Base-by-base conservation (phyloP, 169 alveolate species). In the Cryptosporidium parvum region DNA sequence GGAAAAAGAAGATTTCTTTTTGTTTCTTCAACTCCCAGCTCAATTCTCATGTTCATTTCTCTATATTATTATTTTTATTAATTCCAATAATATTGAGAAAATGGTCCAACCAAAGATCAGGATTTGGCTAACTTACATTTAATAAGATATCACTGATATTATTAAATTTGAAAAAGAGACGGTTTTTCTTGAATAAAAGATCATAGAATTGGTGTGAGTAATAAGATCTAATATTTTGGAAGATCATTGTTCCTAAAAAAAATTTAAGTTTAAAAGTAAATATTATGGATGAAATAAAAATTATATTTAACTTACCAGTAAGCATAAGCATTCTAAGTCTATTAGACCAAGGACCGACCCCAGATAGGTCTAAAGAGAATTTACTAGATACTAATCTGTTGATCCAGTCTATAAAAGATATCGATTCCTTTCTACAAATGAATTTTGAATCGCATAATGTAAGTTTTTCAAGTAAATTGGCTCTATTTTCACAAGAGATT, bases 321-420 rank as follows among this genome's bases (percentile, higher is more conserved):
- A 75, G 44, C 37, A 75, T n/a, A n/a, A 75, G 59, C 16, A 56
- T 75, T 56, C 86, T 29, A 42, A 75, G 86, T n/a, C 86, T 33
- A 23, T 53, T 75, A 1, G 86, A 75, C 86, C 86, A 75, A 18
- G 86, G 86, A n/a, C 86, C 86, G 35, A 75, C 86, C 39, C 86
- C 86, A 61, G 86, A 44, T 6, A 75, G 39, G n/a, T 75, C 86
- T 35, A 75, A 73, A 14, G 86, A 75, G 33, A 75, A 35, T 75
- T 58, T 75, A 44, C 86, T 75, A 26, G 18, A 31, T 31, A 26
- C 14, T n/a, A 35, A 26, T 75, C 21, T 37, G 61, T 14, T 0
- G 8, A 75, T 21, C 86, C 86, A 75, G 1, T 75, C 59, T 1
- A 35, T 9, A 56, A 75, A 58, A 12, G 70, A 75, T 31, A 75